A percentile compares a stretch with the other conserved stretches of the same genome.
Evolutionary conservation across 1,139 yeast species (phyloP).

Genomic region (Hansenula sp.): DNA sequence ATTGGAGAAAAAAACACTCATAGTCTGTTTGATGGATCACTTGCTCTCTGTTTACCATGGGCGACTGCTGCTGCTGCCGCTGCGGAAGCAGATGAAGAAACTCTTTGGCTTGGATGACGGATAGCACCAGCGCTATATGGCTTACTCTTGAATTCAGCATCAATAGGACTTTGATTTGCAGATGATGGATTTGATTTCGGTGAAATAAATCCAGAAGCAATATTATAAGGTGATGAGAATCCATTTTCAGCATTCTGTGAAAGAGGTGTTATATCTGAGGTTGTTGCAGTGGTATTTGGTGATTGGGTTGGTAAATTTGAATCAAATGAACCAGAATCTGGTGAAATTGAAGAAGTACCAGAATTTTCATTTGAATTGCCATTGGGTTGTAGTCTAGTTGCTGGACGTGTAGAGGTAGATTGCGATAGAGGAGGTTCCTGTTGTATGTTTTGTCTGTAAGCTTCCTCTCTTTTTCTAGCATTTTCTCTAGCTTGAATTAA

Average conservation of each 20-base stretch:
- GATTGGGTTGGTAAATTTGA: constrained; percentile 20
- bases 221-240: constrained; percentile 56
- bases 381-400: neutral
- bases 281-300: constrained; percentile 23
- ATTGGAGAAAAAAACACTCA: neutral
- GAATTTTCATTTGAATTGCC: constrained; percentile 11
- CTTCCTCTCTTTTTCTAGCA: constrained; percentile 59
- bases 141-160: constrained; percentile 18
- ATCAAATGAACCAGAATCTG: constrained; percentile 24
- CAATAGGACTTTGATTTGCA: constrained; percentile 15
- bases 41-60: neutral
- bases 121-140: constrained; percentile 17
- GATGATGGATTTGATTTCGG: constrained; percentile 31
- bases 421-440: constrained; percentile 7
- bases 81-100: constrained; percentile 11
- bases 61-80: constrained; percentile 18
- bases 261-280: constrained; percentile 20
- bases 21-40: neutral
- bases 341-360: constrained; percentile 20
- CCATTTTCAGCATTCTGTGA: constrained; percentile 30
- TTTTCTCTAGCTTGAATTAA: constrained; percentile 79
- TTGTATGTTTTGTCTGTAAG: constrained; percentile 26
- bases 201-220: constrained; percentile 53
- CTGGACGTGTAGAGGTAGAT: neutral
- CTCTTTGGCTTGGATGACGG: constrained; percentile 18